These are phyloP conservation scores for Inga leiocalycina DNA, from an alignment of 306 rosid genomes.

Conservation along the genomic window DNA sequence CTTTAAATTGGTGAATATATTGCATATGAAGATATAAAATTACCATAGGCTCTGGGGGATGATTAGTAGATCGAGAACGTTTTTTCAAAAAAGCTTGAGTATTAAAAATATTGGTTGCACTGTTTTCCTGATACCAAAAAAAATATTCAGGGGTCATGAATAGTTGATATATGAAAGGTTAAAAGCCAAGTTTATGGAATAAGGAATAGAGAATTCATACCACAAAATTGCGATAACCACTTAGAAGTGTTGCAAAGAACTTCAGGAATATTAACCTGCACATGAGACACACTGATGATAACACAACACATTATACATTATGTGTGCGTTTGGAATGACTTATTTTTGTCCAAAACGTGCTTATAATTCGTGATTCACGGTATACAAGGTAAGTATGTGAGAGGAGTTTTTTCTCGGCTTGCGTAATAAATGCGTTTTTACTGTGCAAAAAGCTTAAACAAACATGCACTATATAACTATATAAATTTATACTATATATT, in stretches of 20 bases:
- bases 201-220: constrained; percentile 58
- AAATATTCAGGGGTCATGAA: constrained; percentile 20
- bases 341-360: no score
- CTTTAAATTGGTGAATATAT: background rate
- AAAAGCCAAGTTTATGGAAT: constrained; percentile 26
- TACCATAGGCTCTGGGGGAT: constrained; percentile 94
- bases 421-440: no score
- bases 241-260: constrained; percentile 92
- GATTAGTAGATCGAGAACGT: constrained; percentile 89
- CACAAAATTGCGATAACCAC: constrained; percentile 95
- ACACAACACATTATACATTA: constrained; percentile 32
- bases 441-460: no score
- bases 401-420: no score
- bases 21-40: background rate
- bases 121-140: constrained; percentile 65
- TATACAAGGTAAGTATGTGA: no score
- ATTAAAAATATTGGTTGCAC: constrained; percentile 80
- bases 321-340: no score
- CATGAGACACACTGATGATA: constrained; percentile 26
- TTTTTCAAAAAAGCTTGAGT: constrained; percentile 87
- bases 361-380: no score
- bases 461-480: background rate
- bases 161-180: constrained; percentile 14
- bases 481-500: background rate
- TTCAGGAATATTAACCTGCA: constrained; percentile 93